Percentiles rank a stretch among this genome's conserved stretches.
These are phyloP conservation scores for Kandelia obovata DNA, from an alignment of 345 rosid species.

Conservation along the genomic window DNA sequence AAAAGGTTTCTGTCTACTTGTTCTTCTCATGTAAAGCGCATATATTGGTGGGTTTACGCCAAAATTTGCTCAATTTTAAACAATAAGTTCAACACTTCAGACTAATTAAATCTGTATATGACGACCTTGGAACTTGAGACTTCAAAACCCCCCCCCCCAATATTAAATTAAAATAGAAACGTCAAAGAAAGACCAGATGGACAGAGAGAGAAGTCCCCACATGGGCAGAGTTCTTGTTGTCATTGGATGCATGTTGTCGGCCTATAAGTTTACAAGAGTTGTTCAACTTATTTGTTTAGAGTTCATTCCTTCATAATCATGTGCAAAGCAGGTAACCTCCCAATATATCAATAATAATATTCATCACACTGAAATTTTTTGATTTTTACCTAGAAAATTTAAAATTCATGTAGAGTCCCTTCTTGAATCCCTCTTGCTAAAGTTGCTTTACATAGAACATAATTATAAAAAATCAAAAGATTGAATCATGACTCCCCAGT, in stretches of 20 bases:
- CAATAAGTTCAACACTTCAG: background rate
- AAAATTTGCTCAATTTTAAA: background rate
- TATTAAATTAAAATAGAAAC: background rate
- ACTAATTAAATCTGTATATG: background rate
- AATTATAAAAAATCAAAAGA: background rate
- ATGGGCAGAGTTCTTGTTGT: background rate
- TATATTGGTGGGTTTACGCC: too few relatives aligned
- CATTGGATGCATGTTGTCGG: constrained; percentile 3
- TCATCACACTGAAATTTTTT: too few relatives aligned
- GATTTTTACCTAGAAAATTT: background rate
- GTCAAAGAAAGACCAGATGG: background rate
- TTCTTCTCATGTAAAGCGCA: too few relatives aligned
- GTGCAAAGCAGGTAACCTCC: too few relatives aligned
- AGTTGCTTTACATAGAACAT: background rate
- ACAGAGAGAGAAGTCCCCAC: background rate
- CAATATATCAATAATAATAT: too few relatives aligned
- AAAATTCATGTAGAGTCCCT: background rate
- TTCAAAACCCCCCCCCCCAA: background rate
- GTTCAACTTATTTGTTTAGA: too few relatives aligned
- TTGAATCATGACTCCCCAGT: background rate
- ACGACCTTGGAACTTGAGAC: background rate
- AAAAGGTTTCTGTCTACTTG: too few relatives aligned
- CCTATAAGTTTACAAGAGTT: background rate
- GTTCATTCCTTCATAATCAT: too few relatives aligned
- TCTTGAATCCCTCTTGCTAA: too few relatives aligned